Evolutionary conservation across 345 rosid genomes (phyloP), one percentile per base, ranked within the genome.

Genomic region (Cardiospermum halicacabum): DNA sequence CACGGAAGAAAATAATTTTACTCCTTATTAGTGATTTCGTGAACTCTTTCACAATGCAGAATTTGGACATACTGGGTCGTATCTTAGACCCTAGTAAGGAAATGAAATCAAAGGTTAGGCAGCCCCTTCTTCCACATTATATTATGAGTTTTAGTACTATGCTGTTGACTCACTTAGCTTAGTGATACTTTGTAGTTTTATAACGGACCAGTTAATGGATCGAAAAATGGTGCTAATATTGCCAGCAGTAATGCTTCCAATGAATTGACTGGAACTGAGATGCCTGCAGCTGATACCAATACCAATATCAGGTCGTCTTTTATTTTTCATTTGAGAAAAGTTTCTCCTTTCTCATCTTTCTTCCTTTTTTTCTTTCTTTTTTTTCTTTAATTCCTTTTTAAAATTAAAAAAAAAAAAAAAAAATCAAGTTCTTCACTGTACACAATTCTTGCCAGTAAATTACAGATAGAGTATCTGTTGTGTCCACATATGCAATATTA

Each of bases 101-200:
- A 80, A 82, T 88, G 85, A 84, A 78, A 75, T 84, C 86, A 49
- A 88, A 82, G 91, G 98, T 91, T 31, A 56, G 87, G 81, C 34
- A 25, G 47, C 26, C 24, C 5, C 53, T 53, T 67, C 65, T 53
- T 68, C 47, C 65, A 31, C 58, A 61, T 32, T 51, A 37, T n/a
- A n/a, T 58, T 18, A 3, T 66, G 16, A 53, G 55, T 56, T 66
- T 22, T 64, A 48, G 27, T 19, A 10, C 62, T 65, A 51, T 58
- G 55, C 28, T 40, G 3, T 31, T 11, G 32, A 64, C 78, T 79
- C 40, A 66, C 71, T 39, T 25, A 62, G 45, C 58, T 9, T 75
- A 27, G n/a, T 24, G 39, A 47, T 58, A 16, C 58, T 21, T 63
- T 81, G 51, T 81, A 92, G 96, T 84, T 87, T 74, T 77, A 78